Conservation (phyloP, 2,329 filamentous ascomycete species). For the Sporothrix inflata region DNA sequence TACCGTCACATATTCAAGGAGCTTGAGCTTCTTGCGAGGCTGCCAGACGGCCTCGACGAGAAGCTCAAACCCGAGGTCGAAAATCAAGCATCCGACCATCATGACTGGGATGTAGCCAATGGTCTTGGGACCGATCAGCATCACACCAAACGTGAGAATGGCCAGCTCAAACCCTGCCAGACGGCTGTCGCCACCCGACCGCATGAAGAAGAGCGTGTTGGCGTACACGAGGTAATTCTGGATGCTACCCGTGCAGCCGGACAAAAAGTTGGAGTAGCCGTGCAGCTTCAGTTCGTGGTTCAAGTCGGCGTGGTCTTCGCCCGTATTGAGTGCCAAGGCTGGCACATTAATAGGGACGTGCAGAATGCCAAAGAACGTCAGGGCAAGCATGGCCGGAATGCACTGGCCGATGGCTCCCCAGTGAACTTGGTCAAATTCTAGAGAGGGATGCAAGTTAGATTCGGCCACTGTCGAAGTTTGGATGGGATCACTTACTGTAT, state of each 20-base stretch:
- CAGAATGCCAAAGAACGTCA: conserved; percentile 96
- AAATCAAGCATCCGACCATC: conserved; percentile 95
- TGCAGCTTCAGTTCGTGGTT: conserved; percentile 91
- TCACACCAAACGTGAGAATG: conserved; percentile 74
- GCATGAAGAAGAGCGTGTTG: conserved; percentile 96
- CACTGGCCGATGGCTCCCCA: conserved; percentile 83
- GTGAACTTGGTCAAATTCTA: conserved; percentile 79
- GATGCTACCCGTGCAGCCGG: conserved; percentile 84
- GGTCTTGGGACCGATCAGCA: conserved; percentile 82
- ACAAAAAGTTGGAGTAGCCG: conserved; percentile 89
- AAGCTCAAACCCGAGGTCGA: conserved; percentile 90
- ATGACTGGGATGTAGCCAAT: conserved; percentile 96
- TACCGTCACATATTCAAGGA: conserved; percentile 85
- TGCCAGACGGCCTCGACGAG: conserved; percentile 85
- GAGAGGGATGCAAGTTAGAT: conserved; percentile 32
- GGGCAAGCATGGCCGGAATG: conserved; percentile 90
- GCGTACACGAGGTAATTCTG: conserved; percentile 97
- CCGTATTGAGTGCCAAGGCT: conserved; percentile 84
- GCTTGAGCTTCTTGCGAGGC: conserved; percentile 84
- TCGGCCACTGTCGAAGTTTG: conserved; percentile 23
- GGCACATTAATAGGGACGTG: conserved; percentile 99
- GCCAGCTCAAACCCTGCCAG: conserved; percentile 86
- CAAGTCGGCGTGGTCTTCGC: conserved; percentile 89
- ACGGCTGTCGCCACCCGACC: conserved; percentile 84
- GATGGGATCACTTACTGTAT: conserved; percentile 69